Conservation (phyloP, 202 grass and related monocot species). For the Schoenoplectus tabernaemontani region DNA sequence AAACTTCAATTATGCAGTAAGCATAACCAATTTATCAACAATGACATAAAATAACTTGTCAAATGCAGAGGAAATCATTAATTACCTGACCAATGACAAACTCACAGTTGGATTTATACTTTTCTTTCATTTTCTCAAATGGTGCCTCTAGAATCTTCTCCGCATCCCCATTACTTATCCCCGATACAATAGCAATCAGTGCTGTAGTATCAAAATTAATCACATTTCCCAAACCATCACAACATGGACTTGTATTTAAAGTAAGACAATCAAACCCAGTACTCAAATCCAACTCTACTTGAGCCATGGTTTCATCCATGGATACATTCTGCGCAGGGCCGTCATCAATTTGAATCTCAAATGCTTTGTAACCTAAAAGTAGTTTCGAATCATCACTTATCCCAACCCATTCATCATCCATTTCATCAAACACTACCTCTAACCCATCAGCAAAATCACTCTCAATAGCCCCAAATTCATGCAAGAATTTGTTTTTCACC, state of each 20-base stretch:
- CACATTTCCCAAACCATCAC: constrained; percentile 23
- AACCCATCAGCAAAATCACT: constrained; percentile 33
- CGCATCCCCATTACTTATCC: constrained; percentile 81
- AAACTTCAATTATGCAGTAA: neutral
- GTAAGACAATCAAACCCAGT: constrained; percentile 29
- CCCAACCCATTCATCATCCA: constrained; percentile 33
- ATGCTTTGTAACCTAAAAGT: constrained; percentile 38
- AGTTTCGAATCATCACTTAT: constrained; percentile 28
- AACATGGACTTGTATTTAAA: constrained; percentile 30
- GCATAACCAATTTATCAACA: constrained; percentile 3
- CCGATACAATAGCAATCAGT: constrained; percentile 66
- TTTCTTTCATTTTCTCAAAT: constrained; percentile 41
- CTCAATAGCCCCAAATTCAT: constrained; percentile 48
- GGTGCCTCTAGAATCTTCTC: constrained; percentile 37
- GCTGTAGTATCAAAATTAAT: constrained; percentile 90
- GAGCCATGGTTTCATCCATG: neutral
- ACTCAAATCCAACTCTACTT: constrained; percentile 11
- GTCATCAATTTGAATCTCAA: constrained; percentile 44
- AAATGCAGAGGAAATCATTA: neutral
- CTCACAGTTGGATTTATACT: constrained; percentile 80
- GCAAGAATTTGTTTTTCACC: constrained; percentile 25
- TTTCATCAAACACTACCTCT: constrained; percentile 38
- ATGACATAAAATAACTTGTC: neutral
- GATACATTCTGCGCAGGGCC: neutral
- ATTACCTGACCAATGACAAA: constrained; percentile 81